These are phyloP conservation scores for Vitis rupestris DNA, from an alignment of 164 flowering plant species.

Conservation along the genomic window DNA sequence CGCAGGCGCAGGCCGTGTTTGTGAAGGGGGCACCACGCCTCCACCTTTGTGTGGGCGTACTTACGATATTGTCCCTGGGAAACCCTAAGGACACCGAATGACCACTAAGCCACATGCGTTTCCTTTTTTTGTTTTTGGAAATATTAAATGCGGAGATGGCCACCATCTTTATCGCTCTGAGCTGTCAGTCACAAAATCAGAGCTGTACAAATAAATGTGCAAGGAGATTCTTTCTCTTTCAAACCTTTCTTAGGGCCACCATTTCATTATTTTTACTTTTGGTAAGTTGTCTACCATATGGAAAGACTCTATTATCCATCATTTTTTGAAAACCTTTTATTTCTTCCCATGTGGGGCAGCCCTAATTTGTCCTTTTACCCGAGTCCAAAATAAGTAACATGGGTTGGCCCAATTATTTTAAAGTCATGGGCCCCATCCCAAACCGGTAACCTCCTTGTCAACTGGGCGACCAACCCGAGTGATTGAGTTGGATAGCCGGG, in stretches of 20 bases:
- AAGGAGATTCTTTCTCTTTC: background rate
- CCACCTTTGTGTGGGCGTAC: background rate
- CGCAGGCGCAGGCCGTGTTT: background rate
- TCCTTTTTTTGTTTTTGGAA: background rate
- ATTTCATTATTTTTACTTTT: background rate
- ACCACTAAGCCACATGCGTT: too few relatives aligned
- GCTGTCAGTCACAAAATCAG: slow-evolving; percentile 13
- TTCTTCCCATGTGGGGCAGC: background rate
- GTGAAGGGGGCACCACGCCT: too few relatives aligned
- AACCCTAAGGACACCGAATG: too few relatives aligned
- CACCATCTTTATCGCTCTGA: slow-evolving; percentile 3
- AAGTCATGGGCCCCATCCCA: background rate
- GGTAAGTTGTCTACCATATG: background rate
- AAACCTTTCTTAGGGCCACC: background rate
- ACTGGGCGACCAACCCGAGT: background rate
- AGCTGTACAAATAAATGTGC: slow-evolving; percentile 5
- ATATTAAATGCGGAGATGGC: background rate
- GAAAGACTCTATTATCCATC: background rate
- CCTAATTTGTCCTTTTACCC: background rate
- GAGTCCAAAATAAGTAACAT: background rate
- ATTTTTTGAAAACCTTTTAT: background rate
- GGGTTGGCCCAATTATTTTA: background rate
- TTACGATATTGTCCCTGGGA: too few relatives aligned
- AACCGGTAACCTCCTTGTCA: background rate
- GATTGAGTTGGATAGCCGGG: background rate